Evolutionary conservation across 352 stramenopile genomes (phyloP), one percentile per base, ranked within the genome.

Genomic region (Phytophthora colocasiae): DNA sequence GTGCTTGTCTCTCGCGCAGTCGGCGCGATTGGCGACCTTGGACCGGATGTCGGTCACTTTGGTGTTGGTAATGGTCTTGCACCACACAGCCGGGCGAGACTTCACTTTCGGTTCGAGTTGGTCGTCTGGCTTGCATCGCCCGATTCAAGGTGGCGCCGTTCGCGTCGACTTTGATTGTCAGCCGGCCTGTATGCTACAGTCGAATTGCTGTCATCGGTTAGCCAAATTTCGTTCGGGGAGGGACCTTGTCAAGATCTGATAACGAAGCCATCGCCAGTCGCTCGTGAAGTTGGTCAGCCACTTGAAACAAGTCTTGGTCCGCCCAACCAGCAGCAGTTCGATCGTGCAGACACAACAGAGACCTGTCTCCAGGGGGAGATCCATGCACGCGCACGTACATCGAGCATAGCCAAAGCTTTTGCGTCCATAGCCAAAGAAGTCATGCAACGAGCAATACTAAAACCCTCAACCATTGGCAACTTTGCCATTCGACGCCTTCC

Each of bases 151-250:
- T 60, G 47, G 40, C 55, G 55, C 44, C 26, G 43, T 32, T 52
- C 26, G 44, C 38, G 17, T 31, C 26, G 31, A 24, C 26, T 47
- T 47, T 45, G 40, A 59, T 27, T 32, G 6, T 31, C 41, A 53
- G 54, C 31, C 49, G 49, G 34, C 24, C 48, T 56, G 47, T 19
- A 34, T 9, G 12, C 24, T 34, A 22, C 22, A 22, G 29, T 12
- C 29, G 53, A 39, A 29, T 39, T 58, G 50, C 41, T 38, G 19
- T 4, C 22, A 29, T 19, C 31, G n/a, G 5, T 15, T 39, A 32
- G 58, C 26, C 4, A 17, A 66, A 70, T 70, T 70, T 66, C 63
- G 29, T 70, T 70, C 63, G 63, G 36, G 40, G 19, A 41, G 19
- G 48, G 9, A 5, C 26, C 41, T 2, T 19, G 22, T 19, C 8